phyloP scores from a whole-genome alignment of 83 land plant species.

The Diphasiastrum complanatum region DNA sequence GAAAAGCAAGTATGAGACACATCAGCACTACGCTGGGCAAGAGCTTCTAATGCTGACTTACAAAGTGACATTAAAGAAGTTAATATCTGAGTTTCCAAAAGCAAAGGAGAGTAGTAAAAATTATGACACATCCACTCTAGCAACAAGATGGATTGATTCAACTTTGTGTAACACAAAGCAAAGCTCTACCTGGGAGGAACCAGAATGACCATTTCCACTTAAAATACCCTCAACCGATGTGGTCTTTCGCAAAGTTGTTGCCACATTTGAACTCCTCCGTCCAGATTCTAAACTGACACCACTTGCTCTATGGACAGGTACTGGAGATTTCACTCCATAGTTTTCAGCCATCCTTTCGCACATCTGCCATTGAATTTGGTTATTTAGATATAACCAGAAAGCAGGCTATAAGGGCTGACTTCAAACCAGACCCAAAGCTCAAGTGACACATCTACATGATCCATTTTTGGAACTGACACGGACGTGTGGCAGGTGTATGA shows the following conservation, averaged over 20 bases:
- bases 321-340: slow-evolving; percentile 60
- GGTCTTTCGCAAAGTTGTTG: slow-evolving; percentile 6
- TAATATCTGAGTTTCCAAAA: too few relatives aligned
- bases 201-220: background rate
- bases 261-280: slow-evolving; percentile 7
- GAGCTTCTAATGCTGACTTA: background rate
- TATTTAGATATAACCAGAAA: background rate
- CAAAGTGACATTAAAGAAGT: too few relatives aligned
- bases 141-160: background rate
- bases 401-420: too few relatives aligned
- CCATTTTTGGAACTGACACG: too few relatives aligned
- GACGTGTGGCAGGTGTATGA: too few relatives aligned
- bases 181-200: background rate
- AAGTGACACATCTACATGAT: slow-evolving; percentile 17
- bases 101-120: too few relatives aligned
- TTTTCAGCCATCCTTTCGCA: slow-evolving; percentile 90
- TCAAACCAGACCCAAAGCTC: background rate
- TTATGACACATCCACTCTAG: background rate
- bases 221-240: slow-evolving; percentile 18
- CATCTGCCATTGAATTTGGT: slow-evolving; percentile 45
- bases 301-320: slow-evolving; percentile 31
- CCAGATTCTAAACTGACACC: slow-evolving; percentile 2
- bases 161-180: slow-evolving; percentile 6
- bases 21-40: too few relatives aligned
- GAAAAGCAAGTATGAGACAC: background rate